Base-by-base conservation (phyloP, 108 stramenopile species). In the Skeletonema potamos region DNA sequence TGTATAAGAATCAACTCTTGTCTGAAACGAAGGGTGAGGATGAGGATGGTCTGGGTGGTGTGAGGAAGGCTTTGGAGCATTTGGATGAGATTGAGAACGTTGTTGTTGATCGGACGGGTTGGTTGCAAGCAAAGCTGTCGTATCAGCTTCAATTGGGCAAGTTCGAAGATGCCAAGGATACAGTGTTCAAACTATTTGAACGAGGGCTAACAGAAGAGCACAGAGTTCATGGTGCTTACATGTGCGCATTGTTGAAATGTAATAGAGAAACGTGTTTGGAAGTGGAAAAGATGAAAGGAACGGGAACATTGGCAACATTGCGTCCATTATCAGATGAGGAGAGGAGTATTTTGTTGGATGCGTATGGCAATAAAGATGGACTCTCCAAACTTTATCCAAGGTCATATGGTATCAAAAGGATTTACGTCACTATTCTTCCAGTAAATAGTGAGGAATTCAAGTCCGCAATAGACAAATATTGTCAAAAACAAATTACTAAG, bases 121-220 rank as follows among this genome's bases (percentile, higher is more conserved):
- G 87, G 89, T 74, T 87, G 7, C 65, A 69, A 33, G 77, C 87
- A 10, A 82, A 85, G 66, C 87, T 86, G 3, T 79, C 86, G 62
- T 90, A 95, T 66, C 85, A 90, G 41, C 70, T 97, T 36, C 76
- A 79, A 41, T 73, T 89, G n/a, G 93, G 86, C 0, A 66, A 71
- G 22, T 92, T 79, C 70, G 82, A 82, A 0, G 90, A 84, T 33
- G 98, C 96, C 0, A 70, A 74, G 46, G 61, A 88, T 57, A 84
- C 88, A 0, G 86, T 83, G 46, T 54, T 82, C 56, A 43, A 66
- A 4, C 60, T 95, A 18, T 86, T 96, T 55, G 58, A 82, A 24
- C 87, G 89, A 22, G 94, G 94, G 9, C 63, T 78, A 55, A 95
- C 89, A 32, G 98, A 99, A 71, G 89, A 98, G 77, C 94, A 96